Evolutionary conservation across 805 yeast genomes (phyloP).

Genomic region (Nakazawaea wyomingensis): DNA sequence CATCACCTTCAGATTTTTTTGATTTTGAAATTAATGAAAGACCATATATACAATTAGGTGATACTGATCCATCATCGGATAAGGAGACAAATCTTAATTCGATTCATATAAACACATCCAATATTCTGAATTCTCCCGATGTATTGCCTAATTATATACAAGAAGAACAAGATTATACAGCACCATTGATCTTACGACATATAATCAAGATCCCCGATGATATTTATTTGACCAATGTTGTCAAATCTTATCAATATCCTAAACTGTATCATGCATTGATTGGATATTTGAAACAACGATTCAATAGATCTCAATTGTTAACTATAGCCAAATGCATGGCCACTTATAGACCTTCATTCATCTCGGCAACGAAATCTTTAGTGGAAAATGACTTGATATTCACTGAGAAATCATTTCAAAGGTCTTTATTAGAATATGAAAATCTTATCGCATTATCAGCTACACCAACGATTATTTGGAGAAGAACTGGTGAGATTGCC

Average conservation of each 20-base stretch:
- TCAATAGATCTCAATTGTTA: slow-evolving; percentile 32
- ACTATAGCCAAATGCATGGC: slow-evolving; percentile 55
- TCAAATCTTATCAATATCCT: slow-evolving; percentile 55
- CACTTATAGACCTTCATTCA: slow-evolving; percentile 69
- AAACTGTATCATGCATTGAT: slow-evolving; percentile 58
- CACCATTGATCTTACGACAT: slow-evolving; percentile 54
- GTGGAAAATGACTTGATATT: slow-evolving; percentile 67
- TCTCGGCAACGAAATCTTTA: slow-evolving; percentile 67
- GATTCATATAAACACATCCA: slow-evolving; percentile 7
- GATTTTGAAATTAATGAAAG: slow-evolving; percentile 22
- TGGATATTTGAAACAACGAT: slow-evolving; percentile 46
- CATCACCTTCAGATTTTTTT: slow-evolving; percentile 26
- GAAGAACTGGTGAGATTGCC: slow-evolving; percentile 81
- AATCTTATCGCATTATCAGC: slow-evolving; percentile 53
- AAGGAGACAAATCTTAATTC: background rate
- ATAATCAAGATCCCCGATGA: slow-evolving; percentile 48
- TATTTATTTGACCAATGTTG: slow-evolving; percentile 36
- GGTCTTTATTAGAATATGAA: slow-evolving; percentile 54
- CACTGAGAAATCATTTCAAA: slow-evolving; percentile 53
- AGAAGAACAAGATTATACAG: slow-evolving; percentile 40
- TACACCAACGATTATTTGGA: slow-evolving; percentile 80
- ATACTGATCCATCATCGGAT: slow-evolving; percentile 1
- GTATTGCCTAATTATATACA: slow-evolving; percentile 35
- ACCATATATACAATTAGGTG: slow-evolving; percentile 15
- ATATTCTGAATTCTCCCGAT: slow-evolving; percentile 3